Evolutionary conservation across 306 rosid genomes (phyloP), one percentile per base, ranked within the genome.

Genomic region (Medicago truncatula): DNA sequence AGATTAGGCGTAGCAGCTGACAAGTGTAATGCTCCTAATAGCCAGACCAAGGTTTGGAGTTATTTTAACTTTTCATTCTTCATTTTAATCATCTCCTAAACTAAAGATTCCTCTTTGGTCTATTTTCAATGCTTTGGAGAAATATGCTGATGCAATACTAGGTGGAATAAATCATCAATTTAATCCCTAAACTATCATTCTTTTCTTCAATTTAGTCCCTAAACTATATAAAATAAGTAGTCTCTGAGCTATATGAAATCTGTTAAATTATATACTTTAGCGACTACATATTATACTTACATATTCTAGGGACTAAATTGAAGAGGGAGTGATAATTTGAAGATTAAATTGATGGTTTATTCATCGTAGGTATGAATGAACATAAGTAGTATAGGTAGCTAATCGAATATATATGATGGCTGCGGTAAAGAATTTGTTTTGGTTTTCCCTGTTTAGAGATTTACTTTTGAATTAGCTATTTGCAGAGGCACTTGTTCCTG

Each of bases 31-130:
- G 71, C 71, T 40, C 11, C 71, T 18, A 65, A 65, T 65, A 65
- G 92, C 83, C 92, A 91, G 70, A 86, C 86, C 83, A 91, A 87
- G 94, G 97, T 88, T 25, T 40, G 50, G 59, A 31, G 36, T 21
- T 76, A 40, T 21, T 40, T 66, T 40, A 10, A 40, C 56, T 50
- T 54, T 67, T n/a, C 58, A 66, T 39, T 39, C 36, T 23, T n/a
- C 25, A 67, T 53, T 67, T 53, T 50, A 39, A 64, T 46, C 59
- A 28, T 15, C 74, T n/a, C 28, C 44, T 14, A 28, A 46, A 14
- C 16, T 17, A 39, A 59, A 57, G 10, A 57, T 57, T 10, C 34
- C 15, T 21, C 31, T 20, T 20, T 10, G 31, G 63, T 57, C 36
- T 10, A n/a, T n/a, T 50, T 50, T 50, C 57, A 7, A 15, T 50